Percentiles rank a stretch among this genome's conserved stretches.
Evolutionary conservation across 2,329 filamentous ascomycete genomes (phyloP).

Genomic region (Triangularia setosa): DNA sequence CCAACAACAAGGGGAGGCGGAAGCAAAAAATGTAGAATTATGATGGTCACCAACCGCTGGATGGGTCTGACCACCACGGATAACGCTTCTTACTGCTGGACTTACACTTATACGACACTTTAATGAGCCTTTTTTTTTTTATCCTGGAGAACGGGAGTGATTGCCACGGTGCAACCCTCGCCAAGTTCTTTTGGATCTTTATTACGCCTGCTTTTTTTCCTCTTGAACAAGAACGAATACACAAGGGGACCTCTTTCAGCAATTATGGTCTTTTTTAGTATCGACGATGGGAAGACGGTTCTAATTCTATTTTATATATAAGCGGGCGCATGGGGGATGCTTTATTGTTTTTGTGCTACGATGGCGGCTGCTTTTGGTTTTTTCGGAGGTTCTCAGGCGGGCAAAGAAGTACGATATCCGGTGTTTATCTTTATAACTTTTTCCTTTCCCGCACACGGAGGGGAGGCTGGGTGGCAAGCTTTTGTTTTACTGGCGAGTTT

Average conservation of each 20-base stretch:
- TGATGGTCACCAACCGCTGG: constrained; percentile 1
- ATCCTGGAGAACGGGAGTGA: neutral
- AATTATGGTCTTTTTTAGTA: constrained; percentile 7
- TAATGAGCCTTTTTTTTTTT: neutral
- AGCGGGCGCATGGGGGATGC: constrained; percentile 2
- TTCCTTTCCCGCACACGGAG: neutral
- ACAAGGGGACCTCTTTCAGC: neutral
- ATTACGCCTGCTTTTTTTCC: neutral
- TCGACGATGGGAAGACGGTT: neutral
- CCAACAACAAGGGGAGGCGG: constrained; percentile 32
- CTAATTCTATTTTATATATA: neutral
- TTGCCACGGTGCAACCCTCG: neutral
- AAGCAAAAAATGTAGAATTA: constrained; percentile 24
- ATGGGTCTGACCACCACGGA: neutral
- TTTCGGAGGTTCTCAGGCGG: neutral
- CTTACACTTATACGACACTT: constrained; percentile 2
- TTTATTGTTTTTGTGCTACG: constrained; percentile 2
- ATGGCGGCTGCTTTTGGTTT: neutral
- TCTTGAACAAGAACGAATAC: neutral
- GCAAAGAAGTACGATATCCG: neutral
- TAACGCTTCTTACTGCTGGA: neutral
- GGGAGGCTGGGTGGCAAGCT: neutral
- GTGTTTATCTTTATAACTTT: neutral
- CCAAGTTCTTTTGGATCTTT: neutral
- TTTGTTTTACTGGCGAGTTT: neutral